Conservation (phyloP, 2,329 filamentous ascomycete species). For the Mycosphaerella sp. region DNA sequence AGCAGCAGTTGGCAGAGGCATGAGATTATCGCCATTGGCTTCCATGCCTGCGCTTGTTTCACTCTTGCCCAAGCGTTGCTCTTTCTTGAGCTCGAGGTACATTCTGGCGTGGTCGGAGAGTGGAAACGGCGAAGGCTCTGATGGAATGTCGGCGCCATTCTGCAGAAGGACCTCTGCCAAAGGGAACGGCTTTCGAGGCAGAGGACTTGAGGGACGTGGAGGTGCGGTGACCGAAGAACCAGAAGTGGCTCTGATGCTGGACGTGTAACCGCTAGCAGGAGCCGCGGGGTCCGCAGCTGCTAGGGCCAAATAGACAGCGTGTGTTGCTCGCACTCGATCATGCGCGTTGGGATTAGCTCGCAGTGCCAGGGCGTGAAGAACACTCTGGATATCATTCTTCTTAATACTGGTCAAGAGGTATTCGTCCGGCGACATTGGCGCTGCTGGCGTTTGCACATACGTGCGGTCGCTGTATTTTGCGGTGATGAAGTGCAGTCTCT, state of each 20-base stretch:
- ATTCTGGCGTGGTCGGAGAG: slow-evolving; percentile 71
- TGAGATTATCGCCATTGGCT: slow-evolving; percentile 49
- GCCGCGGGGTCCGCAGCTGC: slow-evolving; percentile 86
- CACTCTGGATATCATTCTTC: slow-evolving; percentile 89
- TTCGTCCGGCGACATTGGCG: slow-evolving; percentile 72
- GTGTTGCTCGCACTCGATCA: slow-evolving; percentile 81
- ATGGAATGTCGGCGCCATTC: slow-evolving; percentile 84
- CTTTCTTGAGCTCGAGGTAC: slow-evolving; percentile 75
- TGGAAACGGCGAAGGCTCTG: slow-evolving; percentile 69
- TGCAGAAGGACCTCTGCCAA: slow-evolving; percentile 87
- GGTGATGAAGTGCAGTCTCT: slow-evolving; percentile 90
- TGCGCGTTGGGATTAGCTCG: slow-evolving; percentile 78
- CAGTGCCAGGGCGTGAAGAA: slow-evolving; percentile 82
- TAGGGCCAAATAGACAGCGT: slow-evolving; percentile 82
- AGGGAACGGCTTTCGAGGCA: slow-evolving; percentile 58
- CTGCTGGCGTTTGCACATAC: slow-evolving; percentile 63
- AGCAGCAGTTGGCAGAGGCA: slow-evolving; percentile 49
- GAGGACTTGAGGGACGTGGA: slow-evolving; percentile 33
- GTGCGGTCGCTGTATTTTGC: slow-evolving; percentile 83
- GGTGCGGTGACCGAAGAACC: slow-evolving; percentile 20
- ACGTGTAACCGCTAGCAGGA: slow-evolving; percentile 45
- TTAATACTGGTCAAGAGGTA: slow-evolving; percentile 88
- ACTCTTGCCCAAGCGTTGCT: slow-evolving; percentile 38
- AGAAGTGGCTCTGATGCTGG: slow-evolving; percentile 29
- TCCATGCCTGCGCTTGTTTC: slow-evolving; percentile 25